Conservation (phyloP, 176 grass and related monocot species). For the Calamus simplicifolius region DNA sequence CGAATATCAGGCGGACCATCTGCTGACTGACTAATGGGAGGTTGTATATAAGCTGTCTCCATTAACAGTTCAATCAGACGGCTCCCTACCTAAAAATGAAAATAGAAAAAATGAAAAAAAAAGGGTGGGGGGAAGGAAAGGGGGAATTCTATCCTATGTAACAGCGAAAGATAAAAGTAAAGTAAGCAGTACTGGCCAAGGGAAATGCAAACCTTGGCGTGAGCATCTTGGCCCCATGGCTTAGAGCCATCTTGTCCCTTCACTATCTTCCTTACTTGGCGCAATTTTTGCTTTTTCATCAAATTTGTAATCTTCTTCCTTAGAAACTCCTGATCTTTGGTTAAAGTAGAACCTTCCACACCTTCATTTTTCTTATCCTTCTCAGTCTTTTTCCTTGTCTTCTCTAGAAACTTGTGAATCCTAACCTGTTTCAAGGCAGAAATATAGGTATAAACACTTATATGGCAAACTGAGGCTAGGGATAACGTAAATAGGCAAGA, state of each 20-base stretch:
- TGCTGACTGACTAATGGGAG: constrained; percentile 63
- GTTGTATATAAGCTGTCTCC: constrained; percentile 89
- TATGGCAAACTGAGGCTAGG: no score
- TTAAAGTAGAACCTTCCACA: constrained; percentile 22
- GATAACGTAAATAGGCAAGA: no score
- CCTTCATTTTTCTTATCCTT: constrained; percentile 50
- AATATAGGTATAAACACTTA: constrained; percentile 1
- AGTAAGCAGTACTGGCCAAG: no score
- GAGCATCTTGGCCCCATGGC: constrained; percentile 92
- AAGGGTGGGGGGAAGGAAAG: no score
- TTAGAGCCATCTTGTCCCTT: constrained; percentile 59
- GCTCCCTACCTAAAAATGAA: constrained; percentile 72
- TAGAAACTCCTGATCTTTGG: constrained; percentile 47
- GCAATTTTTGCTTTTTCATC: constrained; percentile 76
- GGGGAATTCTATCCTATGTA: no score
- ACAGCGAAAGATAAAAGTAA: no score
- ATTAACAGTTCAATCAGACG: constrained; percentile 87
- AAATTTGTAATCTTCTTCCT: constrained; percentile 83
- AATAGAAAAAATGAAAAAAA: constrained; percentile 3
- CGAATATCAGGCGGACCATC: constrained; percentile 89
- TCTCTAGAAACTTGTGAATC: constrained; percentile 84
- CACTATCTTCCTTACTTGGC: constrained; percentile 55
- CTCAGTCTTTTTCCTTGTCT: constrained; percentile 57
- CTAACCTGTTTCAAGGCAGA: constrained; percentile 43
- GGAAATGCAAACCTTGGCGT: constrained; percentile 56